Evolutionary conservation across 1,139 yeast species (phyloP).

Genomic region (Candida smagusa): DNA sequence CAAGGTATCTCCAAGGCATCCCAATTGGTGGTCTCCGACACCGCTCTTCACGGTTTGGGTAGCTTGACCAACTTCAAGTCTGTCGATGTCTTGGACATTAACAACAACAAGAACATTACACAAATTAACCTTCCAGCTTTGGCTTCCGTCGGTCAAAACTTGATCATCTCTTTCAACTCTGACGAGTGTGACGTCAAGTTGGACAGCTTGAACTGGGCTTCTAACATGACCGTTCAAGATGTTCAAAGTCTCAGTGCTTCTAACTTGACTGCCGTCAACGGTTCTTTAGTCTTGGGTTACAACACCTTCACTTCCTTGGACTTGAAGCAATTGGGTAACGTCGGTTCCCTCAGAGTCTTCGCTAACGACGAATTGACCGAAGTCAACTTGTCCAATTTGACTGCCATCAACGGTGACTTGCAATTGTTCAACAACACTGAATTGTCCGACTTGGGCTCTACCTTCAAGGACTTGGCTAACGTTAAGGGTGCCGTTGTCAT

Average conservation of each 20-base stretch:
- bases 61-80: conserved; percentile 33
- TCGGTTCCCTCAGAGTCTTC: conserved; percentile 42
- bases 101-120: conserved; percentile 46
- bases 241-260: conserved; percentile 28
- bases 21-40: conserved; percentile 38
- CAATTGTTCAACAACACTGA: conserved; percentile 42
- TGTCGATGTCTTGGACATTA: conserved; percentile 37
- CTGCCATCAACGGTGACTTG: conserved; percentile 43
- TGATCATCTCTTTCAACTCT: conserved; percentile 43
- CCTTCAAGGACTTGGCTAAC: conserved; percentile 30
- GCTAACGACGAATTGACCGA: conserved; percentile 42
- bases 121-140: conserved; percentile 34
- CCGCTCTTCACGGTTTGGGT: conserved; percentile 39
- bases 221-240: conserved; percentile 46
- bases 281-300: conserved; percentile 40
- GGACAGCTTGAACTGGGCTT: conserved; percentile 40
- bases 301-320: conserved; percentile 34
- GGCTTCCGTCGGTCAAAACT: conserved; percentile 31
- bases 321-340: conserved; percentile 27
- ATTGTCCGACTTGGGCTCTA: conserved; percentile 30
- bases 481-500: conserved; percentile 45
- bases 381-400: conserved; percentile 27
- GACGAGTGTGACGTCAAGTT: conserved; percentile 39
- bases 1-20: conserved; percentile 34
- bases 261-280: conserved; percentile 41